phyloP scores from a whole-genome alignment of 2,329 filamentous ascomycete species.

The Cytospora piceicola region DNA sequence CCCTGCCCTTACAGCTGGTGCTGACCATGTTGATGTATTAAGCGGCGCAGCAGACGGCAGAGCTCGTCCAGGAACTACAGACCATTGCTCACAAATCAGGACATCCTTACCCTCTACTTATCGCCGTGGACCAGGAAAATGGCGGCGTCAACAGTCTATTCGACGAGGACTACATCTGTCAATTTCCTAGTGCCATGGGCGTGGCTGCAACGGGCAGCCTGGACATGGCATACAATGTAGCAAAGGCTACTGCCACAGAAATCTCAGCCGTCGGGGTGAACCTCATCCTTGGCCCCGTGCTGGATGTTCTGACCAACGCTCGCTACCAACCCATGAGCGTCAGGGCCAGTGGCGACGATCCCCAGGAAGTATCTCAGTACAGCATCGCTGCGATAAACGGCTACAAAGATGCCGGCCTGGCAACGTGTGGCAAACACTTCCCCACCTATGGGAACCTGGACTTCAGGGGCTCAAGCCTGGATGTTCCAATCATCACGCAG shows the following conservation, averaged over 20 bases:
- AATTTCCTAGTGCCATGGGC: slow-evolving; percentile 97
- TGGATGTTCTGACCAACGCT: slow-evolving; percentile 93
- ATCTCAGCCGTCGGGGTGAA: slow-evolving; percentile 93
- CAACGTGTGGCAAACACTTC: slow-evolving; percentile 93
- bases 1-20: slow-evolving; percentile 25
- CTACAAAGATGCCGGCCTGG: slow-evolving; percentile 87
- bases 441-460: slow-evolving; percentile 95
- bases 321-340: slow-evolving; percentile 90
- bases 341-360: slow-evolving; percentile 87
- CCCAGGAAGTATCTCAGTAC: slow-evolving; percentile 92
- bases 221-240: slow-evolving; percentile 84
- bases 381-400: slow-evolving; percentile 89
- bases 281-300: slow-evolving; percentile 88
- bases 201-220: slow-evolving; percentile 88
- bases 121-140: slow-evolving; percentile 96
- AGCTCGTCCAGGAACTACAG: slow-evolving; percentile 87
- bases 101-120: slow-evolving; percentile 85
- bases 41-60: slow-evolving; percentile 91
- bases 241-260: slow-evolving; percentile 91
- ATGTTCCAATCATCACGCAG: slow-evolving; percentile 95
- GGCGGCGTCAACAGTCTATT: slow-evolving; percentile 96
- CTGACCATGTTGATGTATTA: slow-evolving; percentile 37
- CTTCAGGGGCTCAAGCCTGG: slow-evolving; percentile 86
- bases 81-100: slow-evolving; percentile 89
- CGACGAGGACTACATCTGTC: slow-evolving; percentile 92